A percentile compares a stretch with the other conserved stretches of the same genome.
phyloP scores from a whole-genome alignment of 2,329 filamentous ascomycete species.

The Aquanectria penicillioides region DNA sequence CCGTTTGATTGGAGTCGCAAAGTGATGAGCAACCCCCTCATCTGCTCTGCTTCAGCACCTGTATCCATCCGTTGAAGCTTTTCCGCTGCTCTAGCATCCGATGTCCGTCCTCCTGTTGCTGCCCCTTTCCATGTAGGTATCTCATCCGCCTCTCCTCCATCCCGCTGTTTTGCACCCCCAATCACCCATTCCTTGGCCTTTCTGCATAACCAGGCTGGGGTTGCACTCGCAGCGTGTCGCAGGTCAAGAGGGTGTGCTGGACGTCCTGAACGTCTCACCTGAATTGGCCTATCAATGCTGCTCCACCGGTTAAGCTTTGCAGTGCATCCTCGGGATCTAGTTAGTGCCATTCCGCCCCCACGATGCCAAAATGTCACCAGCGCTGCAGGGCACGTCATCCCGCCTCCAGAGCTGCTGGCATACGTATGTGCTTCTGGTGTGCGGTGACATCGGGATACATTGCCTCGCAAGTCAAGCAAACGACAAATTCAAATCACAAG shows the following conservation, averaged over 20 bases:
- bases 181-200: too few relatives aligned
- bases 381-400: neutral
- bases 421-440: neutral
- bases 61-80: neutral
- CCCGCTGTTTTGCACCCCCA: too few relatives aligned
- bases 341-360: conserved; percentile 23
- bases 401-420: conserved; percentile 7
- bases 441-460: too few relatives aligned
- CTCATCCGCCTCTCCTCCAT: too few relatives aligned
- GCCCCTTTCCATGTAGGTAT: too few relatives aligned
- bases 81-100: too few relatives aligned
- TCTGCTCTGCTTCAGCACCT: neutral
- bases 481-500: too few relatives aligned
- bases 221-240: too few relatives aligned
- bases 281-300: conserved; percentile 14
- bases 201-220: too few relatives aligned
- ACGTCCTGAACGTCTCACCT: neutral
- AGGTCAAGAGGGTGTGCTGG: neutral
- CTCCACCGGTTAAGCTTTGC: conserved; percentile 39
- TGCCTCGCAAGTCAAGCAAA: too few relatives aligned
- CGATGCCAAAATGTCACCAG: conserved; percentile 6
- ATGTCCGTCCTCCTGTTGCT: too few relatives aligned
- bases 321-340: conserved; percentile 26
- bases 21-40: conserved; percentile 4
- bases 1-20: conserved; percentile 11